phyloP scores from a whole-genome alignment of 768 basidiomycete species.

The Podaxis rugospora region DNA sequence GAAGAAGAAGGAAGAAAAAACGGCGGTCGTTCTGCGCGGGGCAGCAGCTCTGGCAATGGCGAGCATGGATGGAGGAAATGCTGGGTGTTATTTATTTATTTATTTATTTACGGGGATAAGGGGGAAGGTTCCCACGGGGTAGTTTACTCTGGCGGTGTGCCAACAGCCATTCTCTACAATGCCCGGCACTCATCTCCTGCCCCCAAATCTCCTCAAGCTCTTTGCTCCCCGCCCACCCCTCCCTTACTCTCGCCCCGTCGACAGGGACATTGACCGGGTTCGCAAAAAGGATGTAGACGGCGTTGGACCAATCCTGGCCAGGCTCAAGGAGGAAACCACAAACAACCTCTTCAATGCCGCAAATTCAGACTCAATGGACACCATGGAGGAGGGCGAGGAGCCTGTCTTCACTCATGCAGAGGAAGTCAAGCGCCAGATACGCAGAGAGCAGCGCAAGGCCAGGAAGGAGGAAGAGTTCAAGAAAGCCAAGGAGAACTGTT shows the following conservation, averaged over 20 bases:
- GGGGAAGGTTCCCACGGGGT: background rate
- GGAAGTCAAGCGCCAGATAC: slow-evolving; percentile 74
- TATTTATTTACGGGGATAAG: background rate
- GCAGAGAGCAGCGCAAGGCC: slow-evolving; percentile 75
- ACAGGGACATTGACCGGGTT: slow-evolving; percentile 76
- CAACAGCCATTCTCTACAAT: slow-evolving; percentile 22
- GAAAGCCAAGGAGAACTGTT: slow-evolving; percentile 82
- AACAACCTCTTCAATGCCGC: slow-evolving; percentile 57
- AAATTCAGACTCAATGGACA: slow-evolving; percentile 36
- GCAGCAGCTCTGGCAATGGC: background rate
- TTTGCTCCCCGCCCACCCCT: slow-evolving; percentile 92
- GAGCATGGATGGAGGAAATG: background rate
- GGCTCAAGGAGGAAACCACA: slow-evolving; percentile 76
- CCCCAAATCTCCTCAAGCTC: slow-evolving; percentile 93
- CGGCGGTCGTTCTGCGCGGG: background rate
- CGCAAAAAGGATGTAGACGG: slow-evolving; percentile 66
- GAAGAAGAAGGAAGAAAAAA: slow-evolving; percentile 59
- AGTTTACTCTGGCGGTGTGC: background rate
- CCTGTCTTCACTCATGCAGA: slow-evolving; percentile 78
- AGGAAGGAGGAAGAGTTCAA: slow-evolving; percentile 73
- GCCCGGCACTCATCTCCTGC: slow-evolving; percentile 84
- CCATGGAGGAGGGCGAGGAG: slow-evolving; percentile 84
- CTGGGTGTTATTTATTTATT: background rate
- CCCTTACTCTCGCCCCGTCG: slow-evolving; percentile 81
- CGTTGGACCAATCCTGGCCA: slow-evolving; percentile 69